Evolutionary conservation across 495 filamentous ascomycete species (phyloP).

Genomic region (Tetracladium marchalianum): DNA sequence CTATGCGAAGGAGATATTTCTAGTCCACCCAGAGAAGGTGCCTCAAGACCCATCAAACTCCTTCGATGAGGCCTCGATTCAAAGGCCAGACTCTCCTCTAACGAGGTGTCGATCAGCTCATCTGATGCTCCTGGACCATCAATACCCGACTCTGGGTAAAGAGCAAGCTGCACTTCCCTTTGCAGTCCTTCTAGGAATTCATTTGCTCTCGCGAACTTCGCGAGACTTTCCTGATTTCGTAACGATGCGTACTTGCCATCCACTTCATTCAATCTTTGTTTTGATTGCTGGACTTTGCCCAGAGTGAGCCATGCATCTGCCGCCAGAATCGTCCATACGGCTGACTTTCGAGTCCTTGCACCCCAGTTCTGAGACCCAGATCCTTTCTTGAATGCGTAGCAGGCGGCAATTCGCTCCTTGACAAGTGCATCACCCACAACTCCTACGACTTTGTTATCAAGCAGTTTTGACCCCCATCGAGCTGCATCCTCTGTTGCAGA

Average conservation of each 20-base stretch:
- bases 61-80: slow-evolving; percentile 26
- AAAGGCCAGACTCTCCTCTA: slow-evolving; percentile 52
- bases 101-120: slow-evolving; percentile 24
- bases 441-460: slow-evolving; percentile 68
- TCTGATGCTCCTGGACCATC: slow-evolving; percentile 25
- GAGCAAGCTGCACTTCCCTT: slow-evolving; percentile 42
- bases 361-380: slow-evolving; percentile 56
- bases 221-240: slow-evolving; percentile 42
- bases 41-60: slow-evolving; percentile 30
- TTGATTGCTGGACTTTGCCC: slow-evolving; percentile 58
- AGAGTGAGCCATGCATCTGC: slow-evolving; percentile 74
- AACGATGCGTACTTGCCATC: slow-evolving; percentile 56
- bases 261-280: slow-evolving; percentile 61
- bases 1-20: slow-evolving; percentile 37
- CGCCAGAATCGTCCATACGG: slow-evolving; percentile 78
- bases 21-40: slow-evolving; percentile 24
- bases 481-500: slow-evolving; percentile 79
- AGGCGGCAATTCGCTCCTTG: slow-evolving; percentile 73
- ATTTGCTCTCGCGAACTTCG: slow-evolving; percentile 43
- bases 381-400: slow-evolving; percentile 65
- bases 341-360: slow-evolving; percentile 67
- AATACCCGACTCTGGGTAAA: slow-evolving; percentile 28
- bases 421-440: slow-evolving; percentile 68
- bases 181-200: slow-evolving; percentile 56
- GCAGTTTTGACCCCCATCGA: slow-evolving; percentile 67